Evolutionary conservation across 257 asterid genomes (phyloP).

Genomic region (Nicotiana paniculata): DNA sequence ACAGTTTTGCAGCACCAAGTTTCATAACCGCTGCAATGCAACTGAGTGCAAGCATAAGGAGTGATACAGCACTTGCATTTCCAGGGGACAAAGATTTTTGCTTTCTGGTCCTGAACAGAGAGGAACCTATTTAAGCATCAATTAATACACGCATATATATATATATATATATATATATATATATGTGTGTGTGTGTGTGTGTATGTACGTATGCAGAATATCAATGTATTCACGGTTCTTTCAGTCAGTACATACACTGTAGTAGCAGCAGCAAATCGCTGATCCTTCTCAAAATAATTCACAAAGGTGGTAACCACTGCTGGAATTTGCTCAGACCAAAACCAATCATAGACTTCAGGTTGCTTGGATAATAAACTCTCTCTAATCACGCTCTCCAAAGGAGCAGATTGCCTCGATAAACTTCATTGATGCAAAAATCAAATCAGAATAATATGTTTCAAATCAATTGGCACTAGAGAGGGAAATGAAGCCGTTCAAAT

Average conservation of each 20-base stretch:
- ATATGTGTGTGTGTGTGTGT: too few relatives aligned
- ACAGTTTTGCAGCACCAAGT: slow-evolving; percentile 89
- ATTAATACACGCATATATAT: not conserved
- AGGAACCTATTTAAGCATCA: slow-evolving; percentile 12
- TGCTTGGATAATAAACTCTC: slow-evolving; percentile 69
- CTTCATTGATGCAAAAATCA: slow-evolving; percentile 34
- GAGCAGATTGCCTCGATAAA: slow-evolving; percentile 70
- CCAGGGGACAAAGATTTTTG: slow-evolving; percentile 44
- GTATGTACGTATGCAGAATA: not conserved
- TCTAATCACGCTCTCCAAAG: slow-evolving; percentile 70
- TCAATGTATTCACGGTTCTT: not conserved
- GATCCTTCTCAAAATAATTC: slow-evolving; percentile 68
- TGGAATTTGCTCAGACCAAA: slow-evolving; percentile 87
- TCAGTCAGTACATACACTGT: slow-evolving; percentile 47
- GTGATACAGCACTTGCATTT: slow-evolving; percentile 62
- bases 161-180: too few relatives aligned
- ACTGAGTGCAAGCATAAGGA: slow-evolving; percentile 81
- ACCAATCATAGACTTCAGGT: slow-evolving; percentile 78
- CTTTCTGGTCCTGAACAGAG: slow-evolving; percentile 46
- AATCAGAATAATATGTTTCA: slow-evolving; percentile 16
- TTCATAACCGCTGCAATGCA: slow-evolving; percentile 84
- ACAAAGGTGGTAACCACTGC: slow-evolving; percentile 58
- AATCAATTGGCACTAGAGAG: slow-evolving; percentile 8
- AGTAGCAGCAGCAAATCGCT: slow-evolving; percentile 54
- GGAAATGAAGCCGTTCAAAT: slow-evolving; percentile 8